Evolutionary conservation across 1,139 yeast genomes (phyloP).

Genomic region (Geotrichum australiense): DNA sequence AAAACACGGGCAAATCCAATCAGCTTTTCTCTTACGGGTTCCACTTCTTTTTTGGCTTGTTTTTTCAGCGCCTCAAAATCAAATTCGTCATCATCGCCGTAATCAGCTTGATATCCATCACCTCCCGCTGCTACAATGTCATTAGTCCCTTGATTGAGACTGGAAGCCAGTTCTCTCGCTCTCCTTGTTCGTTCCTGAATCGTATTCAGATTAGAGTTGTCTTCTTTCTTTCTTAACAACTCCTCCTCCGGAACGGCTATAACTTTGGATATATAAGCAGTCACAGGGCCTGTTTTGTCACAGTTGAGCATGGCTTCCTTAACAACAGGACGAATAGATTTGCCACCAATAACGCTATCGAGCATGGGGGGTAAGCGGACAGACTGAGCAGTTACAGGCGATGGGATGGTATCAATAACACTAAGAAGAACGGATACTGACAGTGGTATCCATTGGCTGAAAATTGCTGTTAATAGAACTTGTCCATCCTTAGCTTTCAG

Average conservation of each 20-base stretch:
- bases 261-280: constrained; percentile 88
- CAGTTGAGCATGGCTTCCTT: constrained; percentile 57
- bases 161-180: constrained; percentile 48
- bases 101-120: constrained; percentile 19
- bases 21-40: constrained; percentile 36
- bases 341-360: constrained; percentile 49
- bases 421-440: constrained; percentile 78
- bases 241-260: constrained; percentile 77
- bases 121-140: constrained; percentile 28
- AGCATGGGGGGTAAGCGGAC: constrained; percentile 64
- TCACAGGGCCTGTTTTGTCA: constrained; percentile 52
- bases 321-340: constrained; percentile 35
- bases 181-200: constrained; percentile 50
- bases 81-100: constrained; percentile 20
- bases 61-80: constrained; percentile 22
- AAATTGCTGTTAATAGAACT: constrained; percentile 54
- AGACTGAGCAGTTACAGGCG: constrained; percentile 70
- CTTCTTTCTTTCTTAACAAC: constrained; percentile 14
- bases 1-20: constrained; percentile 86
- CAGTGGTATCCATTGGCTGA: constrained; percentile 93
- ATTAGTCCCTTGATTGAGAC: constrained; percentile 57
- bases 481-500: constrained; percentile 71
- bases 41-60: constrained; percentile 36
- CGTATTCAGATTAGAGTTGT: constrained; percentile 48
- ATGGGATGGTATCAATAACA: constrained; percentile 78